Base-by-base conservation (phyloP, 2,329 filamentous ascomycete genomes). In the Fusarium sororula region DNA sequence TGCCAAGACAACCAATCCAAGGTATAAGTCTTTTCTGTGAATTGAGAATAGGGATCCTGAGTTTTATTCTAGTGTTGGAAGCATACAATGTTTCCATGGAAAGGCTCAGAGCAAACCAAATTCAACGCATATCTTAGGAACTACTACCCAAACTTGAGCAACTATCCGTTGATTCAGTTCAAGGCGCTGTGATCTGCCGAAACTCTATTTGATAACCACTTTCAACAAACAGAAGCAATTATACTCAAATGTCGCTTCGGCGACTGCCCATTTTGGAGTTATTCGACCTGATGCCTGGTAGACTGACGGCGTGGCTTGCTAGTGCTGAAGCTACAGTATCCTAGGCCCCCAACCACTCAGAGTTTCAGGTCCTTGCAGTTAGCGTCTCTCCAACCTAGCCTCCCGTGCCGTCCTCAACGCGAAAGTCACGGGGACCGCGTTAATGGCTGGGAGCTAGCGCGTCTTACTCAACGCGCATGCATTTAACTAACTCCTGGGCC, bases 351-450 rank as follows among this genome's bases (percentile, higher is more conserved):
- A 73, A 55, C 72, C 75, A 72, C 73, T 75, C 71, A 66, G 24
- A 39, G 59, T 59, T 67, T 70, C 63, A 59, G 30, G 47, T 50
- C 51, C 66, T 44, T 50, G 37, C 37, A 55, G 56, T 56, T 42
- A 48, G 58, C 12, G 61, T 58, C 41, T 63, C 38, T 56, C 71
- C 69, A 55, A 15, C 32, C 32, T 35, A 37, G 48, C 39, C 60
- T 45, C 42, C 41, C 10, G 32, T 35, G 32, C 32, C 32, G n/a
- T 60, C 53, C 51, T 54, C 20, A 60, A 75, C 75, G 59, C 76
- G 74, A 75, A 70, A 75, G 66, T 71, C 74, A 77, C 74, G 60
- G 69, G 68, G 48, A 63, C 54, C 73, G 74, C 70, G 73, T 77
- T 68, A 73, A 76, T 70, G 62, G 64, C 57, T 70, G 53, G 41